These are phyloP conservation scores for Entomophthora muscae DNA, from an alignment of 371 early-diverging fungal genomes.

Conservation along the genomic window DNA sequence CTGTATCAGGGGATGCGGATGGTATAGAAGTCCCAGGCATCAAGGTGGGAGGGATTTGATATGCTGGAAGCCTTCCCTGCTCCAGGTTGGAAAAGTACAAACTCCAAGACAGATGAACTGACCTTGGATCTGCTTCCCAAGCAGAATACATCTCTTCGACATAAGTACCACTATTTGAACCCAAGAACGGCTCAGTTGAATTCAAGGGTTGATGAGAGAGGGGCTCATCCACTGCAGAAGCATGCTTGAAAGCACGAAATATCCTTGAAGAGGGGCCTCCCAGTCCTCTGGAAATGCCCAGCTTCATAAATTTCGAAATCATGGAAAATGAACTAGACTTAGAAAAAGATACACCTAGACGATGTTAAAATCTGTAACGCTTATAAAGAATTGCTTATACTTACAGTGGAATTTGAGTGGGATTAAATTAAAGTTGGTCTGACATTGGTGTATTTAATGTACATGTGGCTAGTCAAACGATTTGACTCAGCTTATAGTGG, in stretches of 20 bases:
- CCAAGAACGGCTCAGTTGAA: conserved; percentile 35
- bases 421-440: no score
- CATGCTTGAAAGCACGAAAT: conserved; percentile 2
- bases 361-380: no score
- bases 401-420: no score
- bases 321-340: no score
- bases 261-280: no score
- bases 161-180: conserved; percentile 62
- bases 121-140: conserved; percentile 78
- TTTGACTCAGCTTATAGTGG: no score
- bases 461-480: no score
- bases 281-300: no score
- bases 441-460: no score
- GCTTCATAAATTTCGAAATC: no score
- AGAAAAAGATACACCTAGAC: no score
- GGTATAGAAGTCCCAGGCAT: conserved; percentile 17
- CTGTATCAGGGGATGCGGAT: conserved; percentile 10
- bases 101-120: conserved; percentile 93
- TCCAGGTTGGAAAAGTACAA: conserved; percentile 85
- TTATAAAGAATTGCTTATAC: no score
- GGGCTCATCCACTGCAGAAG: neutral
- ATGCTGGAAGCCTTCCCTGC: conserved; percentile 49
- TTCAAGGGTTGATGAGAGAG: neutral
- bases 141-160: conserved; percentile 92
- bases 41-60: conserved; percentile 59